Base-by-base conservation (phyloP, 2,329 filamentous ascomycete genomes). In the Paecilomyces sp. region DNA sequence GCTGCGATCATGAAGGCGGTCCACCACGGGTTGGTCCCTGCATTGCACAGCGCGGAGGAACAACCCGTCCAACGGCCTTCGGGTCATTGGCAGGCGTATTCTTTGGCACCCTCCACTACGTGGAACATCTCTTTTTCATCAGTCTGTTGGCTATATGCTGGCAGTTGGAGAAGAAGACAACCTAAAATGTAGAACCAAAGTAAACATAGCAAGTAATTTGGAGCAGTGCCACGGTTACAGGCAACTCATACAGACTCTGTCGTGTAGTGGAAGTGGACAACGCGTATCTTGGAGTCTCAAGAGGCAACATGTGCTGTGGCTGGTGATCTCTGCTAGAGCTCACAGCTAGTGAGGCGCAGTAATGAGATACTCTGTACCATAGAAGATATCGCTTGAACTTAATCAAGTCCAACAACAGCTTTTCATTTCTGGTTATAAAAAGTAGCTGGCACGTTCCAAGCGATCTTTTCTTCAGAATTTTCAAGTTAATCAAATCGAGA, bases 11-110 rank as follows among this genome's bases (percentile, higher is more conserved):
- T 67, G 64, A 78, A 77, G 71, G 71, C 72, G 74, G 71, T 68
- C 68, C 68, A 74, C 75, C 74, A 77, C 74, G 69, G 70, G 73
- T 72, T 72, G 74, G 79, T 76, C 75, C 79, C 80, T 82, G 77
- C 81, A 83, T 83, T 83, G 81, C 81, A 83, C 80, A 82, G 67
- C 80, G 80, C 75, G 80, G 80, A 68, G 79, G 77, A 77, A 74
- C 78, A 71, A 66, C 74, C 64, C 70, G 73, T 78, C 76, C 76
- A 79, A 77, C 74, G 76, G 76, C 73, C 69, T 80, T 77, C 75
- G 77, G 77, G 75, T 73, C 72, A 76, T 75, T 77, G 72, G 74
- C 71, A 74, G 74, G 77, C 75, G 75, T 70, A 79, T 79, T 80
- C 78, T 80, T 80, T 80, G 78, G 74, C 79, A 73, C 74, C 67